Conservation (phyloP, 352 stramenopile genomes). For the Phytophthora foliorum region DNA sequence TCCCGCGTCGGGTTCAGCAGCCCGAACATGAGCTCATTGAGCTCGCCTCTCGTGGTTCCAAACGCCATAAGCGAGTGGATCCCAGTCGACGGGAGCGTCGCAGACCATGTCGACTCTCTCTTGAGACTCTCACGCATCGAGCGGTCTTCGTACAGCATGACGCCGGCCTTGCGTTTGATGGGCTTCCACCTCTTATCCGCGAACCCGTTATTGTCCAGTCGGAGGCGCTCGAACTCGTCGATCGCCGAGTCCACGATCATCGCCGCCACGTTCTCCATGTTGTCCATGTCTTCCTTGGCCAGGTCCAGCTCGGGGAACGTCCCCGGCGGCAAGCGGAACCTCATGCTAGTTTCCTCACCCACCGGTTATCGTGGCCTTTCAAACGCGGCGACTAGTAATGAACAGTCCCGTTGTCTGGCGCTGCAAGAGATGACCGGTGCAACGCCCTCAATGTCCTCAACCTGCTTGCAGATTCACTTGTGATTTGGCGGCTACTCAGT, state of each 20-base stretch:
- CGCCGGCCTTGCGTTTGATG: constrained; percentile 44
- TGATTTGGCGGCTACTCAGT: constrained; percentile 22
- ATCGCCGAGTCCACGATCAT: constrained; percentile 45
- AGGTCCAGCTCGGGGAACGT: constrained; percentile 55
- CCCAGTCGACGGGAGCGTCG: constrained; percentile 10
- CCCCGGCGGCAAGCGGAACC: constrained; percentile 42
- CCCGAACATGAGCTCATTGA: constrained; percentile 52
- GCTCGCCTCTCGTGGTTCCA: constrained; percentile 49
- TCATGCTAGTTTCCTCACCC: constrained; percentile 26
- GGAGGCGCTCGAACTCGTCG: constrained; percentile 37
- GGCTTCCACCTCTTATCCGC: constrained; percentile 43
- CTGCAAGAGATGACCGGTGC: constrained; percentile 11
- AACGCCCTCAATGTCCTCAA: not conserved
- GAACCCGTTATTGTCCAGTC: constrained; percentile 24
- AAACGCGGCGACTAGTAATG: not conserved
- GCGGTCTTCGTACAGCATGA: constrained; percentile 45
- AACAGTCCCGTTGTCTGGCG: constrained; percentile 1
- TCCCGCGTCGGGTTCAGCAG: constrained; percentile 41
- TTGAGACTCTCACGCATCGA: constrained; percentile 28
- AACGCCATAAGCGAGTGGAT: constrained; percentile 42
- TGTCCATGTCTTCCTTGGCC: constrained; percentile 46
- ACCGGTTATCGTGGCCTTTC: not conserved
- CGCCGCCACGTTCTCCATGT: constrained; percentile 46
- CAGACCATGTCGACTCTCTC: constrained; percentile 9
- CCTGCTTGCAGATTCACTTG: constrained; percentile 14